Percentiles rank a stretch among this genome's conserved stretches.
These are phyloP conservation scores for Ophiostoma sp. DNA, from an alignment of 2,329 filamentous ascomycete genomes.

Conservation along the genomic window DNA sequence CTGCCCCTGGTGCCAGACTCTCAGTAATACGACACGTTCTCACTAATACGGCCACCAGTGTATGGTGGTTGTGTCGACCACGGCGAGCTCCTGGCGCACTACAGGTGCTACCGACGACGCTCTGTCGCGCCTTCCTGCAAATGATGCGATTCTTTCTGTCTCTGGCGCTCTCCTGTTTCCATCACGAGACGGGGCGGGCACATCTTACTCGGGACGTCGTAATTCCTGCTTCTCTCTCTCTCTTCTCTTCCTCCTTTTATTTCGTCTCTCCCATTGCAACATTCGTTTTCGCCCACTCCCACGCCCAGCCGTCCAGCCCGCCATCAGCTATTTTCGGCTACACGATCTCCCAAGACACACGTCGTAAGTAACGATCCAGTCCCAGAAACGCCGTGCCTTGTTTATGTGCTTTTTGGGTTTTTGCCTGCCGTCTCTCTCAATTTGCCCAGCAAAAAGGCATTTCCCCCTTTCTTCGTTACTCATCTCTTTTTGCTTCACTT, in stretches of 20 bases:
- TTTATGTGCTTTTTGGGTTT: background rate
- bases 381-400: background rate
- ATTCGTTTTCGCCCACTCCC: background rate
- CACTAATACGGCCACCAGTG: background rate
- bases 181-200: background rate
- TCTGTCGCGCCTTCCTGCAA: slow-evolving; percentile 12
- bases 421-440: background rate
- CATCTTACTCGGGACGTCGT: slow-evolving; percentile 4
- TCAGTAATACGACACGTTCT: background rate
- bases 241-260: background rate
- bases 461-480: background rate
- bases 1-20: background rate
- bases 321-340: slow-evolving; percentile 13
- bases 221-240: background rate
- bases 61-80: background rate
- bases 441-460: background rate
- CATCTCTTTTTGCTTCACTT: background rate
- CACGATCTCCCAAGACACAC: slow-evolving; percentile 6
- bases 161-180: slow-evolving; percentile 14
- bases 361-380: background rate
- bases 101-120: background rate
- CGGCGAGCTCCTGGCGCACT: background rate
- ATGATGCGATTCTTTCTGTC: slow-evolving; percentile 16
- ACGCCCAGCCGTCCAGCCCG: slow-evolving; percentile 7
- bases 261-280: background rate